Evolutionary conservation across 192 early-diverging fungal genomes (phyloP).

Genomic region (Backusella psychrophila): DNA sequence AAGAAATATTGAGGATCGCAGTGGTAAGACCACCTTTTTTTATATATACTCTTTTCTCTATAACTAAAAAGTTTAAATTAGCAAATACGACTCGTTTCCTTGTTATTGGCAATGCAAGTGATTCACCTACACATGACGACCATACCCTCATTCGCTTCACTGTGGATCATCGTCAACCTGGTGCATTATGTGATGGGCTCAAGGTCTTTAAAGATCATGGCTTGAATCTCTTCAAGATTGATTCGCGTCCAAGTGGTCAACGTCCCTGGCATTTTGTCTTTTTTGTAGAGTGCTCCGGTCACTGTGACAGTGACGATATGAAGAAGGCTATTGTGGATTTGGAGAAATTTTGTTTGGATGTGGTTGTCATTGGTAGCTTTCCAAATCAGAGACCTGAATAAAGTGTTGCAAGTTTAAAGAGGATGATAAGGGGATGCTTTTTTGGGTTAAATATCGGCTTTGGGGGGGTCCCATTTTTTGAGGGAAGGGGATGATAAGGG

Average conservation of each 20-base stretch:
- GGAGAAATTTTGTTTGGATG: slow-evolving; percentile 67
- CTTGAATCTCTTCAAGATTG: slow-evolving; percentile 90
- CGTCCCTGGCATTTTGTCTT: slow-evolving; percentile 93
- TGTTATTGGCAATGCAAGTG: slow-evolving; percentile 70
- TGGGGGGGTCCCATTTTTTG: too few species aligned
- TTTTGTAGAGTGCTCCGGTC: slow-evolving; percentile 89
- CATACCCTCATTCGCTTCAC: slow-evolving; percentile 87
- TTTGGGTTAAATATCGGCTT: too few species aligned
- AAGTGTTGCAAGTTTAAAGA: too few species aligned
- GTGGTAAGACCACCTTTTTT: slow-evolving; percentile 12
- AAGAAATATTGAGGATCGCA: slow-evolving; percentile 74
- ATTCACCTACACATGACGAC: slow-evolving; percentile 66
- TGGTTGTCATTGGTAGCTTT: slow-evolving; percentile 83
- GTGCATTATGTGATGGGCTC: slow-evolving; percentile 82
- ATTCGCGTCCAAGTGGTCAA: slow-evolving; percentile 79
- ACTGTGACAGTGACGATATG: slow-evolving; percentile 67
- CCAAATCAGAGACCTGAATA: slow-evolving; percentile 53
- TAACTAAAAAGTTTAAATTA: too few species aligned
- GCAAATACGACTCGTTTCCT: slow-evolving; percentile 95
- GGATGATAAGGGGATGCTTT: too few species aligned
- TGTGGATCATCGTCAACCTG: slow-evolving; percentile 85
- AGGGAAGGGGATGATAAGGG: too few species aligned
- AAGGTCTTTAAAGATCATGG: slow-evolving; percentile 77
- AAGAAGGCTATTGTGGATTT: slow-evolving; percentile 66
- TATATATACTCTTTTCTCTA: too few species aligned